Percentiles rank a stretch among this genome's conserved stretches.
Conservation (phyloP, 257 asterid genomes). For the Plantago major region DNA sequence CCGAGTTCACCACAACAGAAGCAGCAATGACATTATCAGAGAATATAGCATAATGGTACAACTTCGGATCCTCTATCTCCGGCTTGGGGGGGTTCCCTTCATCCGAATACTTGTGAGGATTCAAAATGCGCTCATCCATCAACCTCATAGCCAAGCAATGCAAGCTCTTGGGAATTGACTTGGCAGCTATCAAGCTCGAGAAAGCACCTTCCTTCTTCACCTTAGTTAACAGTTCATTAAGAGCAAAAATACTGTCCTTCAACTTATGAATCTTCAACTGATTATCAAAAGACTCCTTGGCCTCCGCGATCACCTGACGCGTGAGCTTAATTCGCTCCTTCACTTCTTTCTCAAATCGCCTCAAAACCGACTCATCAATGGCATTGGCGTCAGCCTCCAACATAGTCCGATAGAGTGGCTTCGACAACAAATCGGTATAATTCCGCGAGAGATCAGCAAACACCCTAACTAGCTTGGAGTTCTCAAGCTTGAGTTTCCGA, state of each 20-base stretch:
- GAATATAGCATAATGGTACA: slow-evolving; percentile 73
- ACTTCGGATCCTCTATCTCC: slow-evolving; percentile 66
- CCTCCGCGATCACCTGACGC: slow-evolving; percentile 60
- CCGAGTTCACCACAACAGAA: slow-evolving; percentile 78
- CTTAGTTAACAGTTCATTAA: slow-evolving; percentile 63
- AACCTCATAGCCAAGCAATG: slow-evolving; percentile 70
- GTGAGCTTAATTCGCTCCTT: slow-evolving; percentile 64
- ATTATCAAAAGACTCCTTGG: slow-evolving; percentile 68
- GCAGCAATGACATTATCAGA: slow-evolving; percentile 79
- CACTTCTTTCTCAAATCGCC: slow-evolving; percentile 71
- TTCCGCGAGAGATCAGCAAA: slow-evolving; percentile 60
- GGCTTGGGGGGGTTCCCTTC: slow-evolving; percentile 60
- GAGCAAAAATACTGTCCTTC: slow-evolving; percentile 65
- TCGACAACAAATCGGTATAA: slow-evolving; percentile 54
- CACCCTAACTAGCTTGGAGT: slow-evolving; percentile 60
- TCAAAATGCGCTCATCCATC: slow-evolving; percentile 79
- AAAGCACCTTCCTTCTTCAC: slow-evolving; percentile 79
- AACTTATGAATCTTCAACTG: slow-evolving; percentile 69
- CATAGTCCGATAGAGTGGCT: slow-evolving; percentile 46
- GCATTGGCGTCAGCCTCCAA: slow-evolving; percentile 42
- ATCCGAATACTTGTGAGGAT: slow-evolving; percentile 62
- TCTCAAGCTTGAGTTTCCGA: slow-evolving; percentile 68
- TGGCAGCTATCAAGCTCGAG: slow-evolving; percentile 83
- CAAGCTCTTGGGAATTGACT: slow-evolving; percentile 77
- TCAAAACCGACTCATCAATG: slow-evolving; percentile 49